Evolutionary conservation across 306 rosid species (phyloP).

Genomic region (Sicyos edulis): DNA sequence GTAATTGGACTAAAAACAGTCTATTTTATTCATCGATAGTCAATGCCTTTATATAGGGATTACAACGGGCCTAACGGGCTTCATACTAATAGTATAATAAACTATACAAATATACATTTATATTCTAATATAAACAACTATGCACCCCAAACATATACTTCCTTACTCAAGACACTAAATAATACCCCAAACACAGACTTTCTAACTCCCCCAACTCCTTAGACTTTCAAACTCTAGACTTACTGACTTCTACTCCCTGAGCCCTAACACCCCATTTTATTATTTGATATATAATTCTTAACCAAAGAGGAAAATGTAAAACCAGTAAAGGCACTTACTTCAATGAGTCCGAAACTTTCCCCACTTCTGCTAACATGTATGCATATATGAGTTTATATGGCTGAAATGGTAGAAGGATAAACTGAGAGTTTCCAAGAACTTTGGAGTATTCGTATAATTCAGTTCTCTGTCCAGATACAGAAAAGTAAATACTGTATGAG

Average conservation of each 20-base stretch:
- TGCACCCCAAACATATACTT: no score
- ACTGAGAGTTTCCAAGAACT: conserved; percentile 93
- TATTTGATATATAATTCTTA: background rate
- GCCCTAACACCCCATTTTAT: background rate
- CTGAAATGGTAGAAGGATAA: conserved; percentile 71
- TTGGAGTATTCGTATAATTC: conserved; percentile 86
- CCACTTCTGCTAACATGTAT: conserved; percentile 89
- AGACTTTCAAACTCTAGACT: background rate
- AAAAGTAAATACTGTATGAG: conserved; percentile 23
- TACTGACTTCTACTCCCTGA: background rate
- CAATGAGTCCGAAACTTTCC: conserved; percentile 80
- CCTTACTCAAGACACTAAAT: no score
- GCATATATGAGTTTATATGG: conserved; percentile 94
- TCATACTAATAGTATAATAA: no score
- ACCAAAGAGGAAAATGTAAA: conserved; percentile 2
- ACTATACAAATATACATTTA: no score
- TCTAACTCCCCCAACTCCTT: no score
- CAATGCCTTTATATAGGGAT: no score
- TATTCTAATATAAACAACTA: no score
- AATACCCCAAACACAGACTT: no score
- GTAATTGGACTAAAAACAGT: no score
- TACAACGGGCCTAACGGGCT: no score
- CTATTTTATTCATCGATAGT: no score
- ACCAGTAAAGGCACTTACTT: conserved; percentile 47
- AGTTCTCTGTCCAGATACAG: conserved; percentile 55